Conservation (phyloP, 768 basidiomycete genomes). For the Phaffia tasmanica region DNA sequence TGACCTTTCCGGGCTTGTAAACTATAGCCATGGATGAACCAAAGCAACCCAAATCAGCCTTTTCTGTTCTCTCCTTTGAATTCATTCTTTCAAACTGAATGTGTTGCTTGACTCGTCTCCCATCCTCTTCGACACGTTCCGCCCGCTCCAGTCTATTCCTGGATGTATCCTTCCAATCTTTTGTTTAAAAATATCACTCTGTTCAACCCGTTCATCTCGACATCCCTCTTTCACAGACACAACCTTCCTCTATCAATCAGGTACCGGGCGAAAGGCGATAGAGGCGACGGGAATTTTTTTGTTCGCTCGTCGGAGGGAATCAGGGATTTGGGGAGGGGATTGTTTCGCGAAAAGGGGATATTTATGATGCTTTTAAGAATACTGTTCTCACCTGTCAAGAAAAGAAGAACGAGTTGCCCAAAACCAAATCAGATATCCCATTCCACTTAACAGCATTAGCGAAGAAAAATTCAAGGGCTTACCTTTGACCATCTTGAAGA, state of each 20-base stretch:
- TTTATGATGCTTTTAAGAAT: not conserved
- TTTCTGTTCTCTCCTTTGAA: not conserved
- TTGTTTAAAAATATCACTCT: not conserved
- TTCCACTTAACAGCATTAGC: not conserved
- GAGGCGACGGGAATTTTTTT: too few species aligned
- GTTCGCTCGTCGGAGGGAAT: not conserved
- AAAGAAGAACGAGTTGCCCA: not conserved
- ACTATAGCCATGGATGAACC: slow-evolving; percentile 29
- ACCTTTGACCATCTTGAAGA: slow-evolving; percentile 23
- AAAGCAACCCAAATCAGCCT: not conserved
- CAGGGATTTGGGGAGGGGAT: not conserved
- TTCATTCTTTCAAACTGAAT: too few species aligned
- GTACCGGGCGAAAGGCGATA: too few species aligned
- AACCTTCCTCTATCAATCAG: too few species aligned
- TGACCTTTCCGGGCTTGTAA: slow-evolving; percentile 64
- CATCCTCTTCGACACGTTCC: not conserved
- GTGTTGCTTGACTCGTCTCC: too few species aligned
- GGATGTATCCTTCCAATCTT: not conserved
- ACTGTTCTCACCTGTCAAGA: not conserved
- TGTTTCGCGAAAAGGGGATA: too few species aligned
- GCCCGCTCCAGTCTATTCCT: not conserved
- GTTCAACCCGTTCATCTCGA: not conserved
- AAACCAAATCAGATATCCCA: not conserved
- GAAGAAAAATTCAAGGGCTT: not conserved
- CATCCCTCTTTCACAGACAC: too few species aligned